Conservation (phyloP, 1,284 basidiomycete genomes). For the Pseudozyma sp. region DNA sequence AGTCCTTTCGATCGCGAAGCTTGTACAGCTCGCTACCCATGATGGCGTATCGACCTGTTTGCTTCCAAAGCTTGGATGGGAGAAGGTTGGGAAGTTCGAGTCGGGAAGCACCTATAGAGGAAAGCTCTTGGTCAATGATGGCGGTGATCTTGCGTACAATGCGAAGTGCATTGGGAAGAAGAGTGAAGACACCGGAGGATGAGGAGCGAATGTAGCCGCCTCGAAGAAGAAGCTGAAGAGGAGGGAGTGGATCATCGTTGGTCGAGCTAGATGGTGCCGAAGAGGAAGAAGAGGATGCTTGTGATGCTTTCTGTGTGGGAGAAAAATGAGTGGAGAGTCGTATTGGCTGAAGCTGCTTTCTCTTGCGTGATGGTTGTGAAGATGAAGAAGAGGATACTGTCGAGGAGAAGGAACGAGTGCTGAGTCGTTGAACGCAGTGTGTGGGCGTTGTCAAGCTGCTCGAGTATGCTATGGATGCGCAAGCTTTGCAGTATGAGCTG, state of each 20-base stretch:
- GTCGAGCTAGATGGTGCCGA: background rate
- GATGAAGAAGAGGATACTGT: background rate
- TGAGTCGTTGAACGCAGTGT: background rate
- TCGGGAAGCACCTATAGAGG: constrained; percentile 58
- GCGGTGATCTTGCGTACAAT: constrained; percentile 63
- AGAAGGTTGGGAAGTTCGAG: constrained; percentile 68
- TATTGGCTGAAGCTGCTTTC: constrained; percentile 10
- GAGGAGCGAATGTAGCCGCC: constrained; percentile 68
- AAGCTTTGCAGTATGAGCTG: constrained; percentile 8
- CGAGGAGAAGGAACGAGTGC: constrained; percentile 3
- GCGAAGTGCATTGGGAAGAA: constrained; percentile 67
- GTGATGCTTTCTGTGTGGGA: constrained; percentile 32
- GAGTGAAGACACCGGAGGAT: constrained; percentile 68
- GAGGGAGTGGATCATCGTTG: constrained; percentile 26
- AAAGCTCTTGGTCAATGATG: constrained; percentile 68
- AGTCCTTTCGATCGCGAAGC: constrained; percentile 62
- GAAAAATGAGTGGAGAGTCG: constrained; percentile 35
- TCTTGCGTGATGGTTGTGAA: background rate
- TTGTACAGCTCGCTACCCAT: constrained; percentile 69
- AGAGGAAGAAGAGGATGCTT: constrained; percentile 1
- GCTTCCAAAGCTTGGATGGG: constrained; percentile 62
- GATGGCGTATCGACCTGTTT: constrained; percentile 58
- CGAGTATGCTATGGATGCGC: constrained; percentile 4
- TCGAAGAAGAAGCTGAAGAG: constrained; percentile 55
- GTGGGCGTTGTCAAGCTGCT: background rate